Evolutionary conservation across 2,329 filamentous ascomycete genomes (phyloP), one percentile per base, ranked within the genome.

Genomic region (Albophoma yamanashiensis): DNA sequence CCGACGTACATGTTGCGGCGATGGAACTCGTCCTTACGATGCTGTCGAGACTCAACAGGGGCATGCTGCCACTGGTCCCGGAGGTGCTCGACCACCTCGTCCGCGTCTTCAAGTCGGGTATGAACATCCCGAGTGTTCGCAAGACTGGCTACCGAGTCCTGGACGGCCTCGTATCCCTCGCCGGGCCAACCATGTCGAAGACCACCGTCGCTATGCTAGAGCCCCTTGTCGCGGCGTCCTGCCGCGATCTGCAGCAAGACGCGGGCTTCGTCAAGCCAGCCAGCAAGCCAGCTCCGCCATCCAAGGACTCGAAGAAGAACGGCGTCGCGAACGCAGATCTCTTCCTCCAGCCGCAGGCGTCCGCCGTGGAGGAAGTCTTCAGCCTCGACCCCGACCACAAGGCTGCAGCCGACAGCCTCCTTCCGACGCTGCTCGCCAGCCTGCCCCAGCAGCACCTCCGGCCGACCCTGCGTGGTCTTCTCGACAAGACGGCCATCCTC

Each of bases 401-500:
- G 55, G 67, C 71, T 14, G 80, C 87, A 12, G 89, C 91, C 0
- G 75, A 76, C 15, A 64, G 69, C 8, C 79, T 97, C 20, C 78
- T 97, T 15, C 78, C 84, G 5, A 67, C 78, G 6, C 72, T 90
- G 1, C 78, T 95, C 25, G 80, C 80, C 22, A 78, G 79, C 60
- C 73, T 94, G 3, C 85, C 88, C 1, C 83, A 88, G 60, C 78
- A 84, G 57, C 79, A 85, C 68, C 74, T 96, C 43, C 82, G 88
- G n/a, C 83, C 87, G 11, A 83, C 88, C 2, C 70, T 91, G 25
- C 87, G 93, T 58, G 83, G 86, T 14, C 84, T 91, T 56, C 79
- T 96, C 63, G 91, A 97, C 68, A 88, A 89, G 64, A 90, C 89
- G 3, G 89, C 91, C 25, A 88, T 96, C 60, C 75, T 96, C 27